Percentiles rank a stretch among this genome's conserved stretches.
Evolutionary conservation across 106 monocot genomes (phyloP).

Genomic region (Allium fistulosum): DNA sequence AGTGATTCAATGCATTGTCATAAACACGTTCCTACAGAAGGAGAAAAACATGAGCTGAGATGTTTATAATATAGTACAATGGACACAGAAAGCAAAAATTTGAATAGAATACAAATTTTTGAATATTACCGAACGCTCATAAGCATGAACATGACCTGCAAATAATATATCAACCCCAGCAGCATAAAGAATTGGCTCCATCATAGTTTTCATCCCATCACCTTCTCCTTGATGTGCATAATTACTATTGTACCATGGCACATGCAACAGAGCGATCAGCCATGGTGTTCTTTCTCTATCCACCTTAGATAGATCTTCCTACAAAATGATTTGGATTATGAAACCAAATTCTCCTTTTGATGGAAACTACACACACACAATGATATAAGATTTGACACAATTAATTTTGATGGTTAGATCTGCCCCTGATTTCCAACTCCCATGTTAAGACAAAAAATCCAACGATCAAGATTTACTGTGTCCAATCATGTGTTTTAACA

Average conservation of each 20-base stretch:
- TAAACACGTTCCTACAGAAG: not conserved
- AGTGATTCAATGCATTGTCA: too few species aligned
- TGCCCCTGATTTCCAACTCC: too few species aligned
- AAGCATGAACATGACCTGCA: slow-evolving; percentile 12
- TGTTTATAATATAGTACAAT: not conserved
- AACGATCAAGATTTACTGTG: too few species aligned
- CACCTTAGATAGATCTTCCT: slow-evolving; percentile 67
- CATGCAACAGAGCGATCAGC: slow-evolving; percentile 80
- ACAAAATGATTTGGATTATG: not conserved
- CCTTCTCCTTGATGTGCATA: slow-evolving; percentile 93
- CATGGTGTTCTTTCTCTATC: slow-evolving; percentile 77
- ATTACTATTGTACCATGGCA: slow-evolving; percentile 97
- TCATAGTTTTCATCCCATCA: slow-evolving; percentile 60
- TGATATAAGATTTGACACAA: too few species aligned
- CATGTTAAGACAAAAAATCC: too few species aligned
- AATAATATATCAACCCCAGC: slow-evolving; percentile 60
- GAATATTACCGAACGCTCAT: slow-evolving; percentile 66
- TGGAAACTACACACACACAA: too few species aligned
- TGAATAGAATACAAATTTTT: not conserved
- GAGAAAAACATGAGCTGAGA: not conserved
- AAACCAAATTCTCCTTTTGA: not conserved
- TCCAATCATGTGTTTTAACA: too few species aligned
- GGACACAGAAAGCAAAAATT: not conserved
- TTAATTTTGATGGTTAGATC: too few species aligned
- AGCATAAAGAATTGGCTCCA: slow-evolving; percentile 75